Percentiles rank a stretch among this genome's conserved stretches.
These are phyloP conservation scores for Monilinia vaccinii-corymbosi DNA, from an alignment of 2,329 filamentous ascomycete species.

Conservation along the genomic window DNA sequence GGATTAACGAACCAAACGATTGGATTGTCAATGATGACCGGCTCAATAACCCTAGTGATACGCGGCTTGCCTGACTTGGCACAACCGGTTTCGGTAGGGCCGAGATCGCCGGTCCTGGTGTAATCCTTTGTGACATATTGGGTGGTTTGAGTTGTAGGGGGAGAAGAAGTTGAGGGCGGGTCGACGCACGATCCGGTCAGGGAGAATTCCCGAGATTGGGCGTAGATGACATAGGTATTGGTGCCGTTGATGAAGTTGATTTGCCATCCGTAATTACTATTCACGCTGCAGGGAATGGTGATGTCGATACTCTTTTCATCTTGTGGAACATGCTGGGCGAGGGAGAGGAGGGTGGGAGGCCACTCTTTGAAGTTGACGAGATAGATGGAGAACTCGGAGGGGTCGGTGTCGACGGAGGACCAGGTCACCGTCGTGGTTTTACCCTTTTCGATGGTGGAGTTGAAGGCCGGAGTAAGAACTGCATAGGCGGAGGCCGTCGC, in stretches of 20 bases:
- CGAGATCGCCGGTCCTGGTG: not conserved
- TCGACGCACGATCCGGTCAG: conserved; percentile 6
- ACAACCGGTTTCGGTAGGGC: no score
- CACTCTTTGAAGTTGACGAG: conserved; percentile 9
- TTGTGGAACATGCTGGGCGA: conserved; percentile 7
- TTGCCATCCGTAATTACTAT: conserved; percentile 7
- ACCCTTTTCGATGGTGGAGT: conserved; percentile 3
- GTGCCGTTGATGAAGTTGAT: conserved; percentile 11
- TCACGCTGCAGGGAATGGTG: not conserved
- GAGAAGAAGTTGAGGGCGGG: not conserved
- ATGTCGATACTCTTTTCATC: not conserved
- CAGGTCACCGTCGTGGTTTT: conserved; percentile 1
- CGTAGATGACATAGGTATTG: conserved; percentile 9
- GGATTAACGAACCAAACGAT: conserved; percentile 8
- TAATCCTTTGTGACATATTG: conserved; percentile 1
- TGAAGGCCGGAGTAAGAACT: conserved; percentile 1
- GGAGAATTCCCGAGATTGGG: not conserved
- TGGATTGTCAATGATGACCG: not conserved
- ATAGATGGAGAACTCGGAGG: conserved; percentile 6
- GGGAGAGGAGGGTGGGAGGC: conserved; percentile 7
- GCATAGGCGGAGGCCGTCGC: not conserved
- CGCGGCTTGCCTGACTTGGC: not conserved
- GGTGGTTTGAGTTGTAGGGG: not conserved
- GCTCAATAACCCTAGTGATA: not conserved
- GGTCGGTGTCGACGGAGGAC: conserved; percentile 2